phyloP scores from a whole-genome alignment of 345 rosid genomes.

The Syzygium grande region DNA sequence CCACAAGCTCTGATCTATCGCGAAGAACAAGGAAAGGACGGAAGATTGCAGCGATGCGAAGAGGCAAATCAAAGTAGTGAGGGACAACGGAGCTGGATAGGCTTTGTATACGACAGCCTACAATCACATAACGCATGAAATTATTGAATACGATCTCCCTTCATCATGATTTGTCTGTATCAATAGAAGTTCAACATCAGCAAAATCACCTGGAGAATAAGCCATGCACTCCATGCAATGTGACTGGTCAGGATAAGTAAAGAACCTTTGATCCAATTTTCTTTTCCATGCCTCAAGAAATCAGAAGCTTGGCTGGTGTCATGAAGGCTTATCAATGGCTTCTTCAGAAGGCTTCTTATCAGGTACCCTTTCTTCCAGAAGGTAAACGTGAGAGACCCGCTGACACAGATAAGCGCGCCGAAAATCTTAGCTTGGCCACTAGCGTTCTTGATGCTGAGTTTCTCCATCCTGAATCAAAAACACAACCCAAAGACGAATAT shows the following conservation, averaged over 20 bases:
- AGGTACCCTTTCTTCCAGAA: conserved; percentile 38
- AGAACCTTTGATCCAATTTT: conserved; percentile 40
- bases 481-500: background rate
- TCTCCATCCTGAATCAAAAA: conserved; percentile 32
- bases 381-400: conserved; percentile 34
- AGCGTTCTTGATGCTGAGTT: conserved; percentile 13
- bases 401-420: conserved; percentile 22
- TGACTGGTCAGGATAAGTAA: conserved; percentile 28
- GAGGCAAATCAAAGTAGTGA: conserved; percentile 35
- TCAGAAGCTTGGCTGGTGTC: background rate
- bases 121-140: background rate
- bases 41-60: conserved; percentile 32
- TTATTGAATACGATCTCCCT: background rate
- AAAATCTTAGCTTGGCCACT: conserved; percentile 26
- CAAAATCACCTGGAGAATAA: conserved; percentile 26
- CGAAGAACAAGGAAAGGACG: conserved; percentile 25
- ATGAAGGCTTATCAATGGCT: conserved; percentile 25
- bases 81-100: conserved; percentile 27
- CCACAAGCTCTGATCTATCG: conserved; percentile 23
- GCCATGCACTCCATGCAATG: conserved; percentile 34
- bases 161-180: background rate
- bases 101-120: conserved; percentile 17
- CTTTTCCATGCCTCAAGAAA: background rate
- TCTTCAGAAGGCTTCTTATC: conserved; percentile 13
- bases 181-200: background rate